Evolutionary conservation across 1,284 basidiomycete species (phyloP), one percentile per base, ranked within the genome.

Genomic region (Clitocybe nebularis): DNA sequence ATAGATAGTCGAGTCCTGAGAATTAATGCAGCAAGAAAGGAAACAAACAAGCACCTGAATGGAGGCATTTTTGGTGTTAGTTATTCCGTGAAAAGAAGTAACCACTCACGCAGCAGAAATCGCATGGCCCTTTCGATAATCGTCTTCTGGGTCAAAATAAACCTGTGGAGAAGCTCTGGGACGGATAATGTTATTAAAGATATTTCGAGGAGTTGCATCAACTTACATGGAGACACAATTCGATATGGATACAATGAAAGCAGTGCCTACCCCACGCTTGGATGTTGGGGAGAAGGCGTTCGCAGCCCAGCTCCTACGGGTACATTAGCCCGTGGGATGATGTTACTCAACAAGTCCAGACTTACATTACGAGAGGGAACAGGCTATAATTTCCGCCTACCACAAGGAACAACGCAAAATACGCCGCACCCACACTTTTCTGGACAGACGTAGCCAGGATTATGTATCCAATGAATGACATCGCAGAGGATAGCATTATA

Each of bases 291-390:
- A 72, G 48, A 79, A 75, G 2, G 65, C 59, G 51, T 77, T 77
- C 6, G 75, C 72, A 6, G 75, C 74, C 76, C 76, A 79, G 55
- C 73, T 75, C 74, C 74, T 76, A 46, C 22, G 36, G 25, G 5
- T 13, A 29, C 20, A 28, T 17, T 8, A 23, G 16, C 17, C 5
- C 17, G n/a, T 17, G 26, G 19, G 13, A 30, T 25, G 6, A n/a
- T 11, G 14, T 6, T 26, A 21, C 13, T 16, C 29, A 9, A 32
- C 5, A 14, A 32, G 7, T 5, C 29, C 5, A 16, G 2, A 60
- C 69, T 52, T 44, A 75, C 76, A 78, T 77, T 19, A 77, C 75
- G 5, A 79, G 60, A 19, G 76, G 75, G 59, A 77, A 78, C 47
- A 78, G 51, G 48, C 71, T 75, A 49, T 69, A 77, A 45, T 72